These are phyloP conservation scores for Achlya hypogyna DNA, from an alignment of 352 stramenopile species.

Conservation along the genomic window DNA sequence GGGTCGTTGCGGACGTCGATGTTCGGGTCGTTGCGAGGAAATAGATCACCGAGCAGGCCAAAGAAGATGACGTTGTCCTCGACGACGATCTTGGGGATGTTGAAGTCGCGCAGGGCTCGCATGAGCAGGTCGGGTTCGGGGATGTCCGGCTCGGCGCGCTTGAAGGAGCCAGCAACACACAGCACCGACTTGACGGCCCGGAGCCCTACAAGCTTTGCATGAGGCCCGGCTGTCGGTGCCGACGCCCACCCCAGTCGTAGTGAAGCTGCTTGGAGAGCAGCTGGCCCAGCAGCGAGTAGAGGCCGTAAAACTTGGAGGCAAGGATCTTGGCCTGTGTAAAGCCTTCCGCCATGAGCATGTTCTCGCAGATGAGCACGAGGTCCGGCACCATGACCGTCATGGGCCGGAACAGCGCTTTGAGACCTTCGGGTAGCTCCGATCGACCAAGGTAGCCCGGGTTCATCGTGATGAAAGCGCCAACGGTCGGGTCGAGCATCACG, in stretches of 20 bases:
- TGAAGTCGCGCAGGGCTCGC: constrained; percentile 94
- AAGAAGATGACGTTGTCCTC: constrained; percentile 94
- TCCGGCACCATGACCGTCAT: constrained; percentile 97
- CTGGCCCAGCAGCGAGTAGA: constrained; percentile 91
- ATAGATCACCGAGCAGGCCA: constrained; percentile 90
- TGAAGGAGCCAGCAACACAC: constrained; percentile 90
- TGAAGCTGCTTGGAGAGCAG: constrained; percentile 92
- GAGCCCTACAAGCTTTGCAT: constrained; percentile 61
- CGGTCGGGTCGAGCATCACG: constrained; percentile 85
- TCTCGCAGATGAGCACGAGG: constrained; percentile 94
- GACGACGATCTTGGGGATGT: constrained; percentile 93
- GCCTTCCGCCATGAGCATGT: constrained; percentile 95
- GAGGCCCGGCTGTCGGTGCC: not conserved
- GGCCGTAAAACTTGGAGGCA: constrained; percentile 92
- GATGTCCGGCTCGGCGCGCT: constrained; percentile 89
- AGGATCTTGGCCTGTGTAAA: constrained; percentile 93
- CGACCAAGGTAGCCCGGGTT: constrained; percentile 94
- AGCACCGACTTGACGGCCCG: constrained; percentile 93
- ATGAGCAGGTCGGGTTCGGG: constrained; percentile 91
- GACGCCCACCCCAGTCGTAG: constrained; percentile 75
- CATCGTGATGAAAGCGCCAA: constrained; percentile 96
- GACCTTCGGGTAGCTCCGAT: constrained; percentile 89
- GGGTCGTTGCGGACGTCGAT: constrained; percentile 87
- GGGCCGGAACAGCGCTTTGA: constrained; percentile 92
- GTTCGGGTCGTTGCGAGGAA: constrained; percentile 81